Conservation (phyloP, 1,139 yeast genomes). For the Taiozyma sp. region DNA sequence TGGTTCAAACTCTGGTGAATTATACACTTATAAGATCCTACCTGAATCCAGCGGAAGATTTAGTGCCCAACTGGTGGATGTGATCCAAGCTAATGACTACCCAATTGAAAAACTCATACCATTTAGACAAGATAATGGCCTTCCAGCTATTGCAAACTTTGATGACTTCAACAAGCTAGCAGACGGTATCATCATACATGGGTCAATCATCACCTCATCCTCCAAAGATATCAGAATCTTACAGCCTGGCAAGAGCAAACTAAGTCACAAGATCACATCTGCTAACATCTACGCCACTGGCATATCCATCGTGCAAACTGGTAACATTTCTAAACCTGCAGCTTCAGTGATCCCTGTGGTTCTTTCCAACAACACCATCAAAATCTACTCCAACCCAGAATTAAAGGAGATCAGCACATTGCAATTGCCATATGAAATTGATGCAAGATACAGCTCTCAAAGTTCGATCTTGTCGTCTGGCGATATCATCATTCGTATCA, state of each 20-base stretch:
- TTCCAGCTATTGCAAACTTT: constrained; percentile 59
- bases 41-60: constrained; percentile 73
- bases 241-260: constrained; percentile 53
- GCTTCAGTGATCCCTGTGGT: constrained; percentile 40
- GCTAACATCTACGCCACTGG: constrained; percentile 55
- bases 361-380: constrained; percentile 37
- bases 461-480: constrained; percentile 64
- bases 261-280: constrained; percentile 51
- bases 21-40: constrained; percentile 59
- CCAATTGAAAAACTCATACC: constrained; percentile 56
- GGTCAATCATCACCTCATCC: constrained; percentile 57
- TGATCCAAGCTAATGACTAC: constrained; percentile 42
- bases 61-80: constrained; percentile 51
- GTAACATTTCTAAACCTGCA: constrained; percentile 28
- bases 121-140: constrained; percentile 53
- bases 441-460: constrained; percentile 35
- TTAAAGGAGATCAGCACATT: constrained; percentile 42
- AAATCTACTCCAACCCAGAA: constrained; percentile 47
- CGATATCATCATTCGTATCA: constrained; percentile 60
- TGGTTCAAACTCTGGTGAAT: constrained; percentile 80
- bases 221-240: constrained; percentile 61
- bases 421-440: constrained; percentile 37
- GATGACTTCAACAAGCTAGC: constrained; percentile 57
- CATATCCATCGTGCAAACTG: constrained; percentile 39
- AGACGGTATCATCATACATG: constrained; percentile 59